phyloP scores from a whole-genome alignment of 2,329 filamentous ascomycete genomes.

The Fusarium lateritium region DNA sequence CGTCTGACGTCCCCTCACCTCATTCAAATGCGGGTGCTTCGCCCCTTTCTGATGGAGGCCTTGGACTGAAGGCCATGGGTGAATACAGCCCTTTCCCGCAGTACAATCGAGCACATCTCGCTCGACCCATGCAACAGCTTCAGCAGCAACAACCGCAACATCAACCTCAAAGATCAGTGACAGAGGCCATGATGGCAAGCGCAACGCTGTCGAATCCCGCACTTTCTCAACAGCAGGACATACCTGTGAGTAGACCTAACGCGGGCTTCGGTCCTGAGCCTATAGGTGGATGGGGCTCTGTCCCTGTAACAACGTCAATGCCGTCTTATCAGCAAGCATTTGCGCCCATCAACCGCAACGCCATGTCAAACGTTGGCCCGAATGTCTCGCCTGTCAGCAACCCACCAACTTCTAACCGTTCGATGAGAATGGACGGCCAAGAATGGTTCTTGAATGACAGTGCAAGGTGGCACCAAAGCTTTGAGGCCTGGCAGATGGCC shows the following conservation, averaged over 20 bases:
- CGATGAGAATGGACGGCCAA: slow-evolving; percentile 63
- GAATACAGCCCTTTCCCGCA: slow-evolving; percentile 57
- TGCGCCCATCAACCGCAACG: slow-evolving; percentile 37
- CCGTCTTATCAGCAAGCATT: slow-evolving; percentile 43
- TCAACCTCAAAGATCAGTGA: slow-evolving; percentile 30
- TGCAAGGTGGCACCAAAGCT: slow-evolving; percentile 71
- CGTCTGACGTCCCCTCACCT: slow-evolving; percentile 73
- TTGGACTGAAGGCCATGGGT: slow-evolving; percentile 40
- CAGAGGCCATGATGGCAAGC: slow-evolving; percentile 34
- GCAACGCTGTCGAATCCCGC: slow-evolving; percentile 22
- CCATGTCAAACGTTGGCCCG: slow-evolving; percentile 27
- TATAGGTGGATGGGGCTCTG: slow-evolving; percentile 48
- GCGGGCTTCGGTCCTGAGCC: slow-evolving; percentile 44
- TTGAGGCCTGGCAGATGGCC: slow-evolving; percentile 66
- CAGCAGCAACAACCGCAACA: slow-evolving; percentile 30
- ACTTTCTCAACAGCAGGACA: slow-evolving; percentile 36
- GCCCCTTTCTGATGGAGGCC: slow-evolving; percentile 50
- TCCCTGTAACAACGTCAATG: slow-evolving; percentile 39
- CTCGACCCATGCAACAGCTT: slow-evolving; percentile 42
- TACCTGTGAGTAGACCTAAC: slow-evolving; percentile 41
- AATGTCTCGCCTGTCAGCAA: slow-evolving; percentile 44
- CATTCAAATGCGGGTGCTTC: slow-evolving; percentile 53
- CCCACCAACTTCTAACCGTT: slow-evolving; percentile 37
- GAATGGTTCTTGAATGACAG: slow-evolving; percentile 72
- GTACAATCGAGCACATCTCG: slow-evolving; percentile 50